A percentile compares a stretch with the other conserved stretches of the same genome.
Conservation (phyloP, 495 filamentous ascomycete genomes). For the Aspergillus sclerotioniger region DNA sequence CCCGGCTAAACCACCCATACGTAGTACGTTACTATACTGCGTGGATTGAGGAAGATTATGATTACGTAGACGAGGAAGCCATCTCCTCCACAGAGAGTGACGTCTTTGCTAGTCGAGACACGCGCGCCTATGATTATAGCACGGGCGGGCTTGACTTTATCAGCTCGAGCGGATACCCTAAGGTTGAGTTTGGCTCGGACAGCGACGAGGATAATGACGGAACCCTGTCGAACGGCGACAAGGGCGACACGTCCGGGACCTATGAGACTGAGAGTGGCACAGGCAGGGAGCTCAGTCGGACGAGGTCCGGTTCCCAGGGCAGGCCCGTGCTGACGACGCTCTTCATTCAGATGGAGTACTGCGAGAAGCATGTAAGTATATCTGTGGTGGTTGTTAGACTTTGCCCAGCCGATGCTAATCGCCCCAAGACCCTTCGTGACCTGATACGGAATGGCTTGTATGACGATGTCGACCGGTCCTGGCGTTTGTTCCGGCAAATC, state of each 20-base stretch:
- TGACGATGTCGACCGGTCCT: constrained; percentile 70
- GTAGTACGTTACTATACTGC: constrained; percentile 95
- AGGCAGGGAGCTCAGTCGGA: constrained; percentile 29
- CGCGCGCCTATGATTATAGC: constrained; percentile 67
- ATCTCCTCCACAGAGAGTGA: constrained; percentile 56
- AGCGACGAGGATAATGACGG: constrained; percentile 57
- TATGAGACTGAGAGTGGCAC: constrained; percentile 29
- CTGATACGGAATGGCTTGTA: constrained; percentile 75
- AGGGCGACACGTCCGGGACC: constrained; percentile 23
- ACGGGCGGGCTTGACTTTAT: constrained; percentile 90
- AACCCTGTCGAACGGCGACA: constrained; percentile 28
- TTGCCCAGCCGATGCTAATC: constrained; percentile 6
- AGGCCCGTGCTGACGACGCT: constrained; percentile 56
- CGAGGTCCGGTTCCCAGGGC: constrained; percentile 39
- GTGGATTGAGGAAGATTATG: constrained; percentile 79
- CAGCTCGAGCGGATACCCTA: constrained; percentile 79
- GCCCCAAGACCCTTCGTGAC: constrained; percentile 76
- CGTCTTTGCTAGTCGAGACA: constrained; percentile 34
- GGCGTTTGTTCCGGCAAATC: constrained; percentile 89
- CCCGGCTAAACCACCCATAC: constrained; percentile 88
- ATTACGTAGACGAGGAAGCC: constrained; percentile 56
- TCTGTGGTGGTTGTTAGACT: constrained; percentile 5
- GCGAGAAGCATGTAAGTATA: constrained; percentile 74
- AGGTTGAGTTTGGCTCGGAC: constrained; percentile 74
- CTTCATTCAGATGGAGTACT: constrained; percentile 96